Evolutionary conservation across 768 basidiomycete species (phyloP).

Genomic region (Hysterangium stoloniferum): DNA sequence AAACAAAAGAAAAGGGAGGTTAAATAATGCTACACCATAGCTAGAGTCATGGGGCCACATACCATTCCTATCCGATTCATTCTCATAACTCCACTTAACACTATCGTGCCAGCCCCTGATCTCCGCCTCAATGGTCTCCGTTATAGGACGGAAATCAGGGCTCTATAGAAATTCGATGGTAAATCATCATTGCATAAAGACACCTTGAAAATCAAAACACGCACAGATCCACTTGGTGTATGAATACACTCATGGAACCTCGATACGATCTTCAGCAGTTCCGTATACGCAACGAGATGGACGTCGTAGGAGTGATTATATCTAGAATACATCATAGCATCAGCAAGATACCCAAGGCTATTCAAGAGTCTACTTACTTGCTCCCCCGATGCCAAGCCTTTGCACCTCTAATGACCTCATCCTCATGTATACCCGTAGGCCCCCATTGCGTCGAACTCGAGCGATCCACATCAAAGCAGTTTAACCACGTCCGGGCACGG

Average conservation of each 20-base stretch:
- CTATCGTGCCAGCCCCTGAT: conserved; percentile 8
- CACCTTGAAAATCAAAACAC: too few relatives aligned
- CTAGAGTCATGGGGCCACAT: not conserved
- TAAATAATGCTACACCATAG: not conserved
- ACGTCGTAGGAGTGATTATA: conserved; percentile 23
- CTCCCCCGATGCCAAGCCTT: too few relatives aligned
- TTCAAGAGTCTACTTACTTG: too few relatives aligned
- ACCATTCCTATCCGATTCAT: not conserved
- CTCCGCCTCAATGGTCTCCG: conserved; percentile 19
- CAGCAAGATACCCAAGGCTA: too few relatives aligned
- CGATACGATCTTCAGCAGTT: conserved; percentile 42
- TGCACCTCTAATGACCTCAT: conserved; percentile 54
- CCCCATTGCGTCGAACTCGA: conserved; percentile 72
- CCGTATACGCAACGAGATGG: conserved; percentile 42
- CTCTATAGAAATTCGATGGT: too few relatives aligned
- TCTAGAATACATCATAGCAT: too few relatives aligned
- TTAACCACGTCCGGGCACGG: conserved; percentile 66
- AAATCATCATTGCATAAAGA: too few relatives aligned
- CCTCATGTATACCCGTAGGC: conserved; percentile 53
- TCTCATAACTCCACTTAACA: conserved; percentile 3
- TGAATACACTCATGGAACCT: conserved; percentile 43
- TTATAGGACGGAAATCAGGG: conserved; percentile 61
- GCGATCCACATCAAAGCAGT: conserved; percentile 68
- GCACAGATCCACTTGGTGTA: too few relatives aligned
- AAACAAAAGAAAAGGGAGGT: not conserved